Evolutionary conservation across 2,329 filamentous ascomycete genomes (phyloP).

Genomic region (Ambrosiella beaveri): DNA sequence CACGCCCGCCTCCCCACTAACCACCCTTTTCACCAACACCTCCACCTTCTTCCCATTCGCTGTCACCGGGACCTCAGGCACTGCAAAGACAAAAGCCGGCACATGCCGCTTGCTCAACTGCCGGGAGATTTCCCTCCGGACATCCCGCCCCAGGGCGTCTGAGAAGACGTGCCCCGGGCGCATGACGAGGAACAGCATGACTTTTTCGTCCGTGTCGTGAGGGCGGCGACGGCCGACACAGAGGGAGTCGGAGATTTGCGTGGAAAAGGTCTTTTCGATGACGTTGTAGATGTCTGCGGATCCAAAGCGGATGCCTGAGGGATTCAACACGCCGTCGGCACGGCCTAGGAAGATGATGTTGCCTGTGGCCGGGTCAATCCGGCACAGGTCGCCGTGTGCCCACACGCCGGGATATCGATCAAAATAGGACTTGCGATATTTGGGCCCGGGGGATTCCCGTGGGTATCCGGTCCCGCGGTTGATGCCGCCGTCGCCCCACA

Average conservation of each 20-base stretch:
- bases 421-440: slow-evolving; percentile 45
- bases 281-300: slow-evolving; percentile 66
- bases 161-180: slow-evolving; percentile 39
- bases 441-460: slow-evolving; percentile 27
- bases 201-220: slow-evolving; percentile 33
- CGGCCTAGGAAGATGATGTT: slow-evolving; percentile 50
- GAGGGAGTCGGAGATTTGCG: slow-evolving; percentile 50
- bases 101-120: slow-evolving; percentile 59
- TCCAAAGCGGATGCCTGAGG: slow-evolving; percentile 61
- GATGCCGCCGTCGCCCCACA: slow-evolving; percentile 37
- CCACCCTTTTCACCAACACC: slow-evolving; percentile 67
- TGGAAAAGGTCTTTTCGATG: slow-evolving; percentile 46
- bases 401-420: slow-evolving; percentile 49
- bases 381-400: slow-evolving; percentile 71
- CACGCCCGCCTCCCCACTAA: slow-evolving; percentile 56
- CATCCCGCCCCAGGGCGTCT: slow-evolving; percentile 32
- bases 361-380: slow-evolving; percentile 49
- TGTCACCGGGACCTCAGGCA: slow-evolving; percentile 64
- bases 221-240: slow-evolving; percentile 63
- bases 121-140: slow-evolving; percentile 47
- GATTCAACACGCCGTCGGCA: slow-evolving; percentile 66
- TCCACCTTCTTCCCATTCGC: slow-evolving; percentile 79
- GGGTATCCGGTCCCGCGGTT: slow-evolving; percentile 15
- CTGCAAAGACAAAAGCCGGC: slow-evolving; percentile 63
- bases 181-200: slow-evolving; percentile 40